Base-by-base conservation (phyloP, 2,329 filamentous ascomycete genomes). In the Clonostachys rosea region DNA sequence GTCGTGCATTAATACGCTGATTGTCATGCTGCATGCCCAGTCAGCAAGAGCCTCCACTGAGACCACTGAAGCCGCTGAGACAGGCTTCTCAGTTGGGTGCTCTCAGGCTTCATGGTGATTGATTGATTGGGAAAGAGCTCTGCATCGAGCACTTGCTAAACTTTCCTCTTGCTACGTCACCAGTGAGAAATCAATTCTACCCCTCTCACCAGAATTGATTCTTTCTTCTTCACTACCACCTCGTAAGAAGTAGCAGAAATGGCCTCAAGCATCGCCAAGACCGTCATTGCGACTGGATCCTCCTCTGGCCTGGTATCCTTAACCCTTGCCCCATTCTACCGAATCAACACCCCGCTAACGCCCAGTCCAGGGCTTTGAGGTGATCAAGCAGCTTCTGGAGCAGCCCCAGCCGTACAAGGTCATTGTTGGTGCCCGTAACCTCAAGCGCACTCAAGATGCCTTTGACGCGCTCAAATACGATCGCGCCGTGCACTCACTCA, bases 341-440 rank as follows among this genome's bases (percentile, higher is more conserved):
- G 24, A 48, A 18, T 33, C 18, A 34, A 46, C 34, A n/a, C 39
- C 20, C 34, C 20, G 33, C 47, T 13, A 42, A 43, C 47, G 16
- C 33, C 18, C 40, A 18, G 16, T 11, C 12, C 44, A 79, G 75
- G 75, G 76, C 12, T 73, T 79, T 46, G 75, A 79, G 54, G 66
- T 68, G n/a, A 62, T 78, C 46, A 76, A 75, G 53, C 73, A 78
- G 53, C 68, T 79, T 24, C 67, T 78, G 8, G 54, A 60, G 14
- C 65, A 73, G 42, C 48, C 63, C 0, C 68, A 75, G 52, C 64
- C 74, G 0, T 75, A 77, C 59, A 68, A 58, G 14, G 60, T 78
- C 52, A 71, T 79, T 41, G 63, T 79, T 10, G 76, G 75, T 10
- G 75, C 70, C 4, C 64, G 76, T n/a, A 70, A 77, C 56, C 63